phyloP scores from a whole-genome alignment of 148 eudicot genomes.

The Polygonum aviculare region DNA sequence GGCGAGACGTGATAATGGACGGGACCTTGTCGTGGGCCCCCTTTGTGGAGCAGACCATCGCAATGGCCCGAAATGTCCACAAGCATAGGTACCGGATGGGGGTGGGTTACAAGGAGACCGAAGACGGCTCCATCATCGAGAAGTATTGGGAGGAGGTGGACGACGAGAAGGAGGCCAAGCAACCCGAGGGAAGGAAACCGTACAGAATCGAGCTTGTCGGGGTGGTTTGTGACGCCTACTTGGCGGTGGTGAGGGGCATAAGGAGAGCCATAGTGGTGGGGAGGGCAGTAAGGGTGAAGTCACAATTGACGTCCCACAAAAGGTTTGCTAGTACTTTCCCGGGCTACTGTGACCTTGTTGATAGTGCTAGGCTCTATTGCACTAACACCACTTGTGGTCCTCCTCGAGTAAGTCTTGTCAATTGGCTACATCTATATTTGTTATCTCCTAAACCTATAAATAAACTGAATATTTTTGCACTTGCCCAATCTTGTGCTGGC shows the following conservation, averaged over 20 bases:
- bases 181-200: conserved; percentile 37
- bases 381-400: conserved; percentile 57
- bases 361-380: conserved; percentile 75
- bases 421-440: background rate
- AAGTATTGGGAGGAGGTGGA: conserved; percentile 65
- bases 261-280: conserved; percentile 80
- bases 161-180: conserved; percentile 21
- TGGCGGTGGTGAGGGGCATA: conserved; percentile 85
- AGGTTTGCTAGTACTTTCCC: conserved; percentile 72
- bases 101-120: conserved; percentile 53
- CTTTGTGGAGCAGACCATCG: conserved; percentile 66
- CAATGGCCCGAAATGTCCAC: conserved; percentile 79
- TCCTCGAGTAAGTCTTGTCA: conserved; percentile 36
- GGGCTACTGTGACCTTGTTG: conserved; percentile 60
- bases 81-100: conserved; percentile 76
- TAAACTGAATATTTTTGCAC: background rate
- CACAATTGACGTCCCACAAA: conserved; percentile 84
- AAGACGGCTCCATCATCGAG: conserved; percentile 55
- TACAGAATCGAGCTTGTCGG: conserved; percentile 88
- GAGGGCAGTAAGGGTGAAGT: conserved; percentile 85
- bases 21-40: conserved; percentile 89
- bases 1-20: conserved; percentile 92
- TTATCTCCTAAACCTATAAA: background rate
- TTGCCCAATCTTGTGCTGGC: background rate
- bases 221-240: conserved; percentile 84